Conservation (phyloP, 2,329 filamentous ascomycete species). For the Pyricularia pennisetigena region DNA sequence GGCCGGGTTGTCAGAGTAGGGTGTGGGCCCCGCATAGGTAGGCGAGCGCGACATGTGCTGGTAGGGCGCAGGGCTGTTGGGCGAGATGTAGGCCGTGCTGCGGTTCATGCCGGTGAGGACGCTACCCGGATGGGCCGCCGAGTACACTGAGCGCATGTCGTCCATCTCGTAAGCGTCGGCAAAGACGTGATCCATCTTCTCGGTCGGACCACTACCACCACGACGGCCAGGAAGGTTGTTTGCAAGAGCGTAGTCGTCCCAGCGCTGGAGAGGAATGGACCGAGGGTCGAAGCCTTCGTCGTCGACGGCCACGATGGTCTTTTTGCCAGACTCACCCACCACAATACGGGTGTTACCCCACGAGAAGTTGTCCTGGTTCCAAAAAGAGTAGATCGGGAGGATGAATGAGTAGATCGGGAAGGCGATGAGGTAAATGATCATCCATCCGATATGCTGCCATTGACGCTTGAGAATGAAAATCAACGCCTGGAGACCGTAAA, state of each 20-base stretch:
- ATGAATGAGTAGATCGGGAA: constrained; percentile 90
- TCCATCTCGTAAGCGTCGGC: constrained; percentile 87
- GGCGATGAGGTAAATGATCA: constrained; percentile 96
- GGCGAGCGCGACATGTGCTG: constrained; percentile 30
- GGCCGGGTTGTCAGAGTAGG: constrained; percentile 37
- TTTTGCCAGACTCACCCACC: constrained; percentile 84
- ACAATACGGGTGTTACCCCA: constrained; percentile 99
- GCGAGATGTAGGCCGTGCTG: constrained; percentile 67
- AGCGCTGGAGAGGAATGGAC: constrained; percentile 86
- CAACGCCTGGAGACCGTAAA: constrained; percentile 90
- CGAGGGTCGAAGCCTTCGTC: constrained; percentile 83
- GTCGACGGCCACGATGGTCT: constrained; percentile 80
- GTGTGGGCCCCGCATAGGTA: constrained; percentile 23
- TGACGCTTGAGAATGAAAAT: constrained; percentile 96
- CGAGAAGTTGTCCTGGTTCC: constrained; percentile 98
- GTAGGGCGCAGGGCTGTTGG: constrained; percentile 61
- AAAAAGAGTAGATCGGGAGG: constrained; percentile 94
- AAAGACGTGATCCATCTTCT: constrained; percentile 48
- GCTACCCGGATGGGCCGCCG: constrained; percentile 79
- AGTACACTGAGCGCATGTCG: constrained; percentile 95
- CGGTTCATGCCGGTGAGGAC: constrained; percentile 73
- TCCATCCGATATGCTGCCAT: constrained; percentile 99
- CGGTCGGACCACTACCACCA: constrained; percentile 53
- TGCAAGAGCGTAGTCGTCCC: constrained; percentile 85
- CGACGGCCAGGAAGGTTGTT: constrained; percentile 91